phyloP scores from a whole-genome alignment of 768 basidiomycete species.

The Mycena albidolilacea region DNA sequence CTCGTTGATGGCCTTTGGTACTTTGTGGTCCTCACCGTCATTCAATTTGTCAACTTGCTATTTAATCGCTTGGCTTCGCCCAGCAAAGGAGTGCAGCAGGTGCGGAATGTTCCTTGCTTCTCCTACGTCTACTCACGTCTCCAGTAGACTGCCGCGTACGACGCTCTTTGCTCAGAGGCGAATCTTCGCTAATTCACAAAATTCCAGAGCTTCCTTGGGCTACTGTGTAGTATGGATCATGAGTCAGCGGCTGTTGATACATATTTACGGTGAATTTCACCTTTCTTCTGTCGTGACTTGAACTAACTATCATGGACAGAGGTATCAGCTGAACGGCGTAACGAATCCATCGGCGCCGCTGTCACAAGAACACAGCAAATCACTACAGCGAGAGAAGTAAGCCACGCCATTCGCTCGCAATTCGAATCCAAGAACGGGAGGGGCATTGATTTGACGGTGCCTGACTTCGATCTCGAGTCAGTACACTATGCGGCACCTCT shows the following conservation, averaged over 20 bases:
- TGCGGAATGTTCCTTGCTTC: not conserved
- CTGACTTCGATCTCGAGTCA: constrained; percentile 49
- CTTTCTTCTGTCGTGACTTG: not conserved
- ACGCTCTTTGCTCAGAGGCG: not conserved
- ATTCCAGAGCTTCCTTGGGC: constrained; percentile 64
- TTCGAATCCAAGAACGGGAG: constrained; percentile 53
- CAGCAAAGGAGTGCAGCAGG: constrained; percentile 54
- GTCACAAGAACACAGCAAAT: constrained; percentile 57
- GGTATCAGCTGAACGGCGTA: constrained; percentile 57
- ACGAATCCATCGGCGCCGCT: constrained; percentile 52
- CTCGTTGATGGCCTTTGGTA: constrained; percentile 78
- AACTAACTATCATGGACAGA: constrained; percentile 43
- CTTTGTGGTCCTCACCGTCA: constrained; percentile 67
- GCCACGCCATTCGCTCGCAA: constrained; percentile 54
- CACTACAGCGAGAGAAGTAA: constrained; percentile 53
- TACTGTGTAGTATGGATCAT: constrained; percentile 74
- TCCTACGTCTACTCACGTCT: not conserved
- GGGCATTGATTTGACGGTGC: constrained; percentile 53
- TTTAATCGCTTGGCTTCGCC: constrained; percentile 56
- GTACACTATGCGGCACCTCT: constrained; percentile 36
- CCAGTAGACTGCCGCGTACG: constrained; percentile 66
- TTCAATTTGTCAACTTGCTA: constrained; percentile 67
- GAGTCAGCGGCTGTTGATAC: constrained; percentile 71
- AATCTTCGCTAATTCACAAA: constrained; percentile 23
- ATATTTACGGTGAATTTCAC: constrained; percentile 61